Conservation (phyloP, 2,329 filamentous ascomycete species). For the Neofusicoccum cordaticola region DNA sequence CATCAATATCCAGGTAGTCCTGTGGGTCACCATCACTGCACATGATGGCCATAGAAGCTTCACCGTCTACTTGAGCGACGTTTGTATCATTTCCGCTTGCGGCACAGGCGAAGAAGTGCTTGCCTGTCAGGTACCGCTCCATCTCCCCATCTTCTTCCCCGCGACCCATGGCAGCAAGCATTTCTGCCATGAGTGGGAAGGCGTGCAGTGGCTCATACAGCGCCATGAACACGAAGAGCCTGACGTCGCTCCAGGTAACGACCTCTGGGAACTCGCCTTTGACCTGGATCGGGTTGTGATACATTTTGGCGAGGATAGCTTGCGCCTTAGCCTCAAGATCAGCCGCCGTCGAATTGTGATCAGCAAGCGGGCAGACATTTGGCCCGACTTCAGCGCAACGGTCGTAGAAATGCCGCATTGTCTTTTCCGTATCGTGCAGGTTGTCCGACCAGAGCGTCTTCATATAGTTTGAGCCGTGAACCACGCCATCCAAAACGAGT, state of each 20-base stretch:
- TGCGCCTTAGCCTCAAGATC: slow-evolving; percentile 36
- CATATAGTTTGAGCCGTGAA: slow-evolving; percentile 40
- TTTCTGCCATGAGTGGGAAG: slow-evolving; percentile 35
- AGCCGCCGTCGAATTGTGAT: slow-evolving; percentile 29
- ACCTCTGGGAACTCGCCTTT: slow-evolving; percentile 30
- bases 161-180: slow-evolving; percentile 36
- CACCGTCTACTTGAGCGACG: slow-evolving; percentile 18
- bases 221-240: slow-evolving; percentile 33
- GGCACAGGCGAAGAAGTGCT: slow-evolving; percentile 30
- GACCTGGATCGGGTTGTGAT: slow-evolving; percentile 41
- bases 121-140: slow-evolving; percentile 14
- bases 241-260: slow-evolving; percentile 42
- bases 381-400: slow-evolving; percentile 44
- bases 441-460: slow-evolving; percentile 38
- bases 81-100: slow-evolving; percentile 26
- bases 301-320: slow-evolving; percentile 35
- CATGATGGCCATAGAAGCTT: slow-evolving; percentile 32
- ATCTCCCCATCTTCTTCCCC: slow-evolving; percentile 29
- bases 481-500: slow-evolving; percentile 46
- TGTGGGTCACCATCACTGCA: slow-evolving; percentile 42
- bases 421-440: slow-evolving; percentile 45
- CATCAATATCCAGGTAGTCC: slow-evolving; percentile 23
- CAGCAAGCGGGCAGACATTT: slow-evolving; percentile 39
- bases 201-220: slow-evolving; percentile 35
- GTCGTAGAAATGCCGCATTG: slow-evolving; percentile 43